Evolutionary conservation across 2,329 filamentous ascomycete species (phyloP), one percentile per base, ranked within the genome.

Genomic region (Cordyceps fumosorosea): DNA sequence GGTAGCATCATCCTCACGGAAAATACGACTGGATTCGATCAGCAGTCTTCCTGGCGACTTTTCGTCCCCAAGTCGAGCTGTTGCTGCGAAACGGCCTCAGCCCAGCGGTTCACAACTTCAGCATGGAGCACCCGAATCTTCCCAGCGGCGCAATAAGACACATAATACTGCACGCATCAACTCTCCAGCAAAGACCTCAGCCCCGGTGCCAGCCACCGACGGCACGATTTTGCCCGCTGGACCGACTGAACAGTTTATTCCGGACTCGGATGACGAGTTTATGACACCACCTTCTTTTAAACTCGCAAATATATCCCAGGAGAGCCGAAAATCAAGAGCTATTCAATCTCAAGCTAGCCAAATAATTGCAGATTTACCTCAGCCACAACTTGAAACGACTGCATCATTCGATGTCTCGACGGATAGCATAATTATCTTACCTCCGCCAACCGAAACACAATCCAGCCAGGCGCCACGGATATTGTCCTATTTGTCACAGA

Each of bases 261-360:
- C 80, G 57, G 83, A 86, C 66, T 86, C 83, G 0, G 83, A 85
- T 51, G 83, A 85, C 50, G 82, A 85, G 50, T 80, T 79, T 48
- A 66, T 80, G 6, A 78, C 77, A 5, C 76, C 80, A 14, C 74
- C 72, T 10, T 72, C 71, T 11, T 72, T 70, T 44, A 70, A 80
- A 67, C 63, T 69, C 60, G 67, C 73, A 68, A 22, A 45, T 10
- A 63, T 5, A n/a, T 52, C 59, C 29, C 47, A 47, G 11, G 54
- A 45, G 42, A 58, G 42, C 22, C 61, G 18, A 16, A 37, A 42
- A 16, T n/a, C 26, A 20, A 26, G 47, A n/a, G 26, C 51, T 6
- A 8, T 44, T 10, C 61, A 59, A 34, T 51, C 42, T 6, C 42
- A 56, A 42, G 42, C 53, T 8, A 60, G 44, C 42, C 54, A 52